phyloP scores from a whole-genome alignment of 2,329 filamentous ascomycete genomes.

The Orbilia brochopaga region DNA sequence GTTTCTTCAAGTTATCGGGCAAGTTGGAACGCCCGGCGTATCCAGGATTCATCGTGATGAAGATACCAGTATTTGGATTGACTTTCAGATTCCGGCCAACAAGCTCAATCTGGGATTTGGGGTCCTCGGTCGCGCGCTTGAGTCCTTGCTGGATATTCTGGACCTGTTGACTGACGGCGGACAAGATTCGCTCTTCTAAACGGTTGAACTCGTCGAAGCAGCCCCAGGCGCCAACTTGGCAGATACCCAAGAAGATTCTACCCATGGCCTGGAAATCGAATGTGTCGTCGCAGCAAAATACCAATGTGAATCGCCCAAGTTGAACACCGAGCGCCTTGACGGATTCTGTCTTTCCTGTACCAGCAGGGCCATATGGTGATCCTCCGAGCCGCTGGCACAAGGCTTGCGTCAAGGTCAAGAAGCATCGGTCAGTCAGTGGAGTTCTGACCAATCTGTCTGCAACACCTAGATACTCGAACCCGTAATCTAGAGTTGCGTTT shows the following conservation, averaged over 20 bases:
- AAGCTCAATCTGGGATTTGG: conserved; percentile 88
- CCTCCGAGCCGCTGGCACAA: conserved; percentile 93
- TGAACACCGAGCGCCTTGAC: conserved; percentile 97
- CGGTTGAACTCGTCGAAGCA: conserved; percentile 99
- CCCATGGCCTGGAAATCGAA: conserved; percentile 99
- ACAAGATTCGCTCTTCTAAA: conserved; percentile 95
- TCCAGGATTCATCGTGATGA: conserved; percentile 99
- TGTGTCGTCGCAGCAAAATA: conserved; percentile 99
- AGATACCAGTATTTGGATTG: conserved; percentile 93
- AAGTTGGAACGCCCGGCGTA: conserved; percentile 98
- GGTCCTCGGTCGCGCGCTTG: conserved; percentile 80
- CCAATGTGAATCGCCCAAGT: conserved; percentile 93
- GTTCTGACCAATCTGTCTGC: conserved; percentile 95
- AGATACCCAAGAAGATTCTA: conserved; percentile 97
- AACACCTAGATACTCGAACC: conserved; percentile 97
- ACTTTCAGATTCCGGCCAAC: conserved; percentile 89
- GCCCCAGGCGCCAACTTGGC: conserved; percentile 98
- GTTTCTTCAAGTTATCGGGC: conserved; percentile 98
- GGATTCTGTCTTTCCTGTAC: conserved; percentile 98
- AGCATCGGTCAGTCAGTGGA: conserved; percentile 95
- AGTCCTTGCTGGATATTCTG: conserved; percentile 98
- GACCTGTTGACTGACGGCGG: conserved; percentile 97
- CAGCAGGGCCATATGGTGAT: conserved; percentile 94
- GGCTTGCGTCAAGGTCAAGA: conserved; percentile 95
- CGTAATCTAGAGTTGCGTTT: conserved; percentile 92